These are phyloP conservation scores for Acer yangbiense DNA, from an alignment of 345 rosid species.

Conservation along the genomic window DNA sequence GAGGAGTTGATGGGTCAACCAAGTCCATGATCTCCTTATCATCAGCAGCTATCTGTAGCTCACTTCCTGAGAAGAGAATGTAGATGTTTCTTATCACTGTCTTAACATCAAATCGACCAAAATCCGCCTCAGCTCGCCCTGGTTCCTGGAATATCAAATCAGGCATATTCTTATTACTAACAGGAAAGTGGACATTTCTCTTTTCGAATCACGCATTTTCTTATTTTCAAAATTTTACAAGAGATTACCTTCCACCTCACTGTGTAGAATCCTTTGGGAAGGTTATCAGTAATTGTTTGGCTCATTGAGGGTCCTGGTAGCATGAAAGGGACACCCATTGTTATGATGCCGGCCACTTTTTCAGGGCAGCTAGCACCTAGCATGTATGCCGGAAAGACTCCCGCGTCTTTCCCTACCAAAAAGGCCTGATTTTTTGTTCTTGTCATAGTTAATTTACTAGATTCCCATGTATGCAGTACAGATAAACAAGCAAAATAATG, in stretches of 20 bases:
- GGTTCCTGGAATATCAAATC: slow-evolving; percentile 29
- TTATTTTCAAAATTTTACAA: not conserved
- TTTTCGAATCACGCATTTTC: too few relatives aligned
- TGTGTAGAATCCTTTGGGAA: slow-evolving; percentile 44
- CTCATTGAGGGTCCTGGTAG: slow-evolving; percentile 26
- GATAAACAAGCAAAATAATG: too few relatives aligned
- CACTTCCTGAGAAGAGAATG: slow-evolving; percentile 45
- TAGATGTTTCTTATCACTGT: slow-evolving; percentile 48
- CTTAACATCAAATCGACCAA: slow-evolving; percentile 47
- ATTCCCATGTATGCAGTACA: too few relatives aligned
- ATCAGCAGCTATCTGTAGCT: slow-evolving; percentile 36
- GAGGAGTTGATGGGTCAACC: slow-evolving; percentile 46
- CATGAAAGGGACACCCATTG: slow-evolving; percentile 45
- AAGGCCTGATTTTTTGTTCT: slow-evolving; percentile 29
- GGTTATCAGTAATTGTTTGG: slow-evolving; percentile 9
- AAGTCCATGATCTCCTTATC: slow-evolving; percentile 58
- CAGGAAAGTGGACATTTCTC: not conserved
- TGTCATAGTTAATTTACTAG: too few relatives aligned
- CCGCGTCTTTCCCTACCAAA: slow-evolving; percentile 46
- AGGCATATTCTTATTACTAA: not conserved
- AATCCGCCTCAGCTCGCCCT: slow-evolving; percentile 56
- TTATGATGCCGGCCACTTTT: slow-evolving; percentile 33
- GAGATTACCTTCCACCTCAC: slow-evolving; percentile 42
- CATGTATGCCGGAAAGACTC: slow-evolving; percentile 34
- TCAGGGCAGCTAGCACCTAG: slow-evolving; percentile 31